These are phyloP conservation scores for Neofusicoccum kwambonambiense DNA, from an alignment of 2,329 filamentous ascomycete genomes.

Conservation along the genomic window DNA sequence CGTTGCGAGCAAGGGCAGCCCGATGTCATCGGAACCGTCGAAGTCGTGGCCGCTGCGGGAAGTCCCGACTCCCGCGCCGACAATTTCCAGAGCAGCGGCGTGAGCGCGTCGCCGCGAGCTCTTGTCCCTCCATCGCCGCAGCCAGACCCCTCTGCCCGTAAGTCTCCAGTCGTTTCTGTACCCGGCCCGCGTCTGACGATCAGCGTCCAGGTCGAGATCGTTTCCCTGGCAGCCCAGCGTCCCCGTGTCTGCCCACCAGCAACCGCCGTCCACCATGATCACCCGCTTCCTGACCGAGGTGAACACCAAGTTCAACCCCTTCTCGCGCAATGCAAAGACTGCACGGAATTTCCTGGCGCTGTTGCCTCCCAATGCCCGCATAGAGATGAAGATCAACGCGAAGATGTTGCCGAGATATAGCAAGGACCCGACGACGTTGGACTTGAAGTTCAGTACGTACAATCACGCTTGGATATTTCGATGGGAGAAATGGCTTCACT, in stretches of 20 bases:
- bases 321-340: slow-evolving; percentile 74
- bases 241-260: background rate
- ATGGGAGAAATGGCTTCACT: background rate
- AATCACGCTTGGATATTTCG: background rate
- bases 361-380: slow-evolving; percentile 76
- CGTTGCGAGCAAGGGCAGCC: background rate
- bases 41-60: slow-evolving; percentile 13
- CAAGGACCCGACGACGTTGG: slow-evolving; percentile 66
- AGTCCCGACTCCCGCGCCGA: slow-evolving; percentile 11
- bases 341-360: slow-evolving; percentile 85
- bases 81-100: slow-evolving; percentile 13
- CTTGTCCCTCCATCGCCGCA: background rate
- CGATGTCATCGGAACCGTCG: slow-evolving; percentile 15
- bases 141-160: background rate
- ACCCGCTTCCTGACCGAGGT: slow-evolving; percentile 85
- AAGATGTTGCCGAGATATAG: slow-evolving; percentile 71
- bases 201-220: background rate
- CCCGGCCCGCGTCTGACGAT: background rate
- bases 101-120: background rate
- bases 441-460: slow-evolving; percentile 78
- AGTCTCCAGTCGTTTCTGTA: background rate
- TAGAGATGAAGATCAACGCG: slow-evolving; percentile 73
- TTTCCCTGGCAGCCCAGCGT: background rate
- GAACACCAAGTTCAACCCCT: slow-evolving; percentile 87
- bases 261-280: slow-evolving; percentile 61